phyloP scores from a whole-genome alignment of 495 filamentous ascomycete genomes.

The Aspergillus coremiiformis region DNA sequence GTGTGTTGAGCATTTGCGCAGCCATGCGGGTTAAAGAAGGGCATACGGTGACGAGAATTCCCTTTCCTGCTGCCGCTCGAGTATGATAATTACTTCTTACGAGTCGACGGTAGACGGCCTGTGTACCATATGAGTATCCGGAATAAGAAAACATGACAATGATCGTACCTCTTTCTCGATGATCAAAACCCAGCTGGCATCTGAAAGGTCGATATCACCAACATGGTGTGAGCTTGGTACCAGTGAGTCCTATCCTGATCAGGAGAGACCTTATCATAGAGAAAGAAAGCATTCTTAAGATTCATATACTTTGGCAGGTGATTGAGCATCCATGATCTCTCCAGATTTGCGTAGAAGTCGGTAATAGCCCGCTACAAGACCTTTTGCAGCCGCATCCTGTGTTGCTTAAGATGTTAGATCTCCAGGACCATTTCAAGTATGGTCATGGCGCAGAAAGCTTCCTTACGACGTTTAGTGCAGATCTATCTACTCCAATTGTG shows the following conservation, averaged over 20 bases:
- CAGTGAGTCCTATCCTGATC: slow-evolving; percentile 49
- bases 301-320: slow-evolving; percentile 10
- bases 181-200: slow-evolving; percentile 65
- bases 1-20: background rate
- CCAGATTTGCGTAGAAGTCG: slow-evolving; percentile 24
- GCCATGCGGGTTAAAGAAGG: background rate
- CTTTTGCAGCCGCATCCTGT: slow-evolving; percentile 59
- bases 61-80: slow-evolving; percentile 42
- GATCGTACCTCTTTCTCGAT: slow-evolving; percentile 83
- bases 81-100: slow-evolving; percentile 47
- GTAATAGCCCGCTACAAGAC: slow-evolving; percentile 54
- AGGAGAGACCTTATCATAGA: background rate
- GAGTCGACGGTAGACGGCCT: slow-evolving; percentile 78
- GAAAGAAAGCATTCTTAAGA: background rate
- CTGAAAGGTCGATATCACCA: slow-evolving; percentile 44
- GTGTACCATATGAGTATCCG: background rate
- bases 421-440: background rate
- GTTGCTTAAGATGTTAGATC: background rate
- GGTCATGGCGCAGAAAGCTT: background rate
- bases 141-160: slow-evolving; percentile 6
- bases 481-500: slow-evolving; percentile 46
- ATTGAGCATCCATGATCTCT: slow-evolving; percentile 18
- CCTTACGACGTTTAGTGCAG: slow-evolving; percentile 36
- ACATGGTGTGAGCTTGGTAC: slow-evolving; percentile 55
- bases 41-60: slow-evolving; percentile 63